Percentiles rank a stretch among this genome's conserved stretches.
These are phyloP conservation scores for Eucalyptus polybractea DNA, from an alignment of 345 rosid species.

Conservation along the genomic window DNA sequence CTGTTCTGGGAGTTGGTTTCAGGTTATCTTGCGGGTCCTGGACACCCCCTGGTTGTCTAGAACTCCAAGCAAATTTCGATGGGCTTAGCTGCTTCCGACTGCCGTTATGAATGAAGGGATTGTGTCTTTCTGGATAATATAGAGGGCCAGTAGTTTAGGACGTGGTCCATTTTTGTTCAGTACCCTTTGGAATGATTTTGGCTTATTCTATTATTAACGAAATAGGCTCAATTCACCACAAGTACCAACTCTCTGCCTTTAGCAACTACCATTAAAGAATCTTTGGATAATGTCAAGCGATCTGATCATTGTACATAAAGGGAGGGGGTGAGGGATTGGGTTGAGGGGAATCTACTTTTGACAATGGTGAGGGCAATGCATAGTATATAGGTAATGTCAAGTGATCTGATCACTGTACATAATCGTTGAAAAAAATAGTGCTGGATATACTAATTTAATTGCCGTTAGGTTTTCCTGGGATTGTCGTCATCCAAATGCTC, in stretches of 20 bases:
- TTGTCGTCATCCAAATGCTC: background rate
- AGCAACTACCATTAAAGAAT: background rate
- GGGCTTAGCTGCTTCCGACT: background rate
- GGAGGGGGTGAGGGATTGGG: background rate
- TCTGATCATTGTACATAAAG: background rate
- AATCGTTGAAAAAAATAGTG: background rate
- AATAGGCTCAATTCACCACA: background rate
- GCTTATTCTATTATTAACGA: background rate
- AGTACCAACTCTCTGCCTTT: background rate
- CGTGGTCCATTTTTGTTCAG: background rate
- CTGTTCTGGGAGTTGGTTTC: background rate
- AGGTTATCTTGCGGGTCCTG: background rate
- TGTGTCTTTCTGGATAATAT: background rate
- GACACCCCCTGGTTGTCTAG: background rate
- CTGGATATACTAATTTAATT: background rate
- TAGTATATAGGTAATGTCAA: background rate
- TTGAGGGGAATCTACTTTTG: background rate
- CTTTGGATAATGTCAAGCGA: background rate
- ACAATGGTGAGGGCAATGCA: background rate
- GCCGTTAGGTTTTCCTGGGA: background rate
- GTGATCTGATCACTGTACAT: background rate
- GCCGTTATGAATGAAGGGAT: background rate
- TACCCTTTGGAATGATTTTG: background rate
- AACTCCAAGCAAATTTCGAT: background rate
- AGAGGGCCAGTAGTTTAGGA: background rate